These are phyloP conservation scores for Rutstroemia sp. DNA, from an alignment of 2,329 filamentous ascomycete species.

Conservation along the genomic window DNA sequence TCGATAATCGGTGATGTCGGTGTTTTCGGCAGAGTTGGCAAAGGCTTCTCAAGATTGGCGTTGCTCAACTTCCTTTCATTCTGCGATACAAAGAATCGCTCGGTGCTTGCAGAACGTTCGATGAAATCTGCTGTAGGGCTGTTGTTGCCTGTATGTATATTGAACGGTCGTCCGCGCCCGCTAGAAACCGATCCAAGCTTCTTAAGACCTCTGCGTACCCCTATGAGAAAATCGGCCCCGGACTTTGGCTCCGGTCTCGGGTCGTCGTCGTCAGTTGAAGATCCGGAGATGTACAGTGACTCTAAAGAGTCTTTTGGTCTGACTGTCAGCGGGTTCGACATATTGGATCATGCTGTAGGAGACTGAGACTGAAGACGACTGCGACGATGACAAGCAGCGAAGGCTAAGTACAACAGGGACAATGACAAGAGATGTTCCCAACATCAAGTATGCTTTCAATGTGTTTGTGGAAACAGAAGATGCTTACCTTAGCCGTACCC, in stretches of 20 bases:
- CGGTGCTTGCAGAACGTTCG: constrained; percentile 12
- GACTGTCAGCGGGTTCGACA: constrained; percentile 28
- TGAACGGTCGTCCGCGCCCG: constrained; percentile 17
- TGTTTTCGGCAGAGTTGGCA: constrained; percentile 26
- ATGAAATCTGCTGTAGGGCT: constrained; percentile 10
- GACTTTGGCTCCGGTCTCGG: constrained; percentile 5
- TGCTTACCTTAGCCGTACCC: constrained; percentile 2
- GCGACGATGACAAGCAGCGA: background rate
- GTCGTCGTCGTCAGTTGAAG: constrained; percentile 20
- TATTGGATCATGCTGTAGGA: constrained; percentile 24
- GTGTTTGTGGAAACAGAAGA: constrained; percentile 11
- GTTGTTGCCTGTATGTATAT: constrained; percentile 17
- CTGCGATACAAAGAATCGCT: constrained; percentile 4
- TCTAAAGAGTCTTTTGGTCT: constrained; percentile 25
- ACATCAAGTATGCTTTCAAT: constrained; percentile 4
- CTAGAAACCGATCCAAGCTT: constrained; percentile 27
- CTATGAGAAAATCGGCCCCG: constrained; percentile 23
- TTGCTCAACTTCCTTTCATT: constrained; percentile 20
- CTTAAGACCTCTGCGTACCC: constrained; percentile 27
- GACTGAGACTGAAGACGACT: constrained; percentile 7
- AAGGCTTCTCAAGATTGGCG: constrained; percentile 26
- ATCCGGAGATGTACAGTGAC: constrained; percentile 19
- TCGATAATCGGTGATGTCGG: constrained; percentile 15
- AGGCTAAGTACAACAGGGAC: background rate
- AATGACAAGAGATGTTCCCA: constrained; percentile 9